Percentiles rank a stretch among this genome's conserved stretches.
Evolutionary conservation across 1,139 yeast genomes (phyloP).

Genomic region (Ogataea hybrid): DNA sequence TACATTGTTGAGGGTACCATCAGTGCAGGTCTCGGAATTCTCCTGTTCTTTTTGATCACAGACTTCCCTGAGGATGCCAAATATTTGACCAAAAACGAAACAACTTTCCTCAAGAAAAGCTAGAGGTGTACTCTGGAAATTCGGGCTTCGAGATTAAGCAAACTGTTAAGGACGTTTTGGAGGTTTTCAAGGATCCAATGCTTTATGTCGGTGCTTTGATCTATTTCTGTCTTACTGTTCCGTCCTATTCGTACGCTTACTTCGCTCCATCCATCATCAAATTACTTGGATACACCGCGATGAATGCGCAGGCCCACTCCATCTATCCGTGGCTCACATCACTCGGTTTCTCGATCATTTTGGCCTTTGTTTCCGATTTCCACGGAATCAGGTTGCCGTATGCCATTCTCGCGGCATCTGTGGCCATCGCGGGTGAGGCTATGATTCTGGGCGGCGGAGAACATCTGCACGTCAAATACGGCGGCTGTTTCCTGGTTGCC

Average conservation of each 20-base stretch:
- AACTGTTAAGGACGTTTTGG: slow-evolving; percentile 40
- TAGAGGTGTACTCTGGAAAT: slow-evolving; percentile 51
- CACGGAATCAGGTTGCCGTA: slow-evolving; percentile 47
- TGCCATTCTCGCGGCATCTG: slow-evolving; percentile 38
- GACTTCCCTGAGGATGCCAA: slow-evolving; percentile 70
- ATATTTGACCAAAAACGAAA: slow-evolving; percentile 49
- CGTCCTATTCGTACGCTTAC: slow-evolving; percentile 71
- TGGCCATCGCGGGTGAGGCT: slow-evolving; percentile 56
- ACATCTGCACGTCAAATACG: slow-evolving; percentile 49
- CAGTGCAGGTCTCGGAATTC: slow-evolving; percentile 59
- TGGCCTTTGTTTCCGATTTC: slow-evolving; percentile 50
- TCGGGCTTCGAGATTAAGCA: slow-evolving; percentile 53
- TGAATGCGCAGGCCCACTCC: slow-evolving; percentile 63
- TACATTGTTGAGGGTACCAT: slow-evolving; percentile 71
- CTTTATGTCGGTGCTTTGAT: slow-evolving; percentile 57
- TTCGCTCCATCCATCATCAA: slow-evolving; percentile 66
- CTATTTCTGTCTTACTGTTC: slow-evolving; percentile 63
- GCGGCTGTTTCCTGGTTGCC: slow-evolving; percentile 67
- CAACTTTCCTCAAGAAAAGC: slow-evolving; percentile 49
- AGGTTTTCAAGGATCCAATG: slow-evolving; percentile 49
- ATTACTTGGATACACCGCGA: slow-evolving; percentile 56
- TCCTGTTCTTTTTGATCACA: slow-evolving; percentile 65
- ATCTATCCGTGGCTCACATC: slow-evolving; percentile 73
- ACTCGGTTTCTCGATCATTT: slow-evolving; percentile 50
- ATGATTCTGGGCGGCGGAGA: slow-evolving; percentile 42